Base-by-base conservation (phyloP, 257 asterid genomes). In the Scutellaria galericulata region DNA sequence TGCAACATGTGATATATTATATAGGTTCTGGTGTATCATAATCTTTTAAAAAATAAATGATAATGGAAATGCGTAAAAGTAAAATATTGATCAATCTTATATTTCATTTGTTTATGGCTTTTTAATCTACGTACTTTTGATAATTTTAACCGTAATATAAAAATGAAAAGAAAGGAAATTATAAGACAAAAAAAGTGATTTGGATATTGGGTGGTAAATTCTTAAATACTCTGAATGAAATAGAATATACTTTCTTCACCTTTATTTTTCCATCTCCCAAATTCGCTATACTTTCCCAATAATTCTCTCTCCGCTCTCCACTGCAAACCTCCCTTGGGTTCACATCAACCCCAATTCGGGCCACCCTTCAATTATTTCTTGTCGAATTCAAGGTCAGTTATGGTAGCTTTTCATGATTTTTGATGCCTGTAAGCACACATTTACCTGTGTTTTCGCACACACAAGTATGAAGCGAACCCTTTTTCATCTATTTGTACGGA, bases 211-310 rank as follows among this genome's bases (percentile, higher is more conserved):
- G 20, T 18, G 18, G 18, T 18, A 18, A 18, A 52, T 7, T 14
- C 14, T 14, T 37, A 18, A 58, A 60, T 72, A 8, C 51, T 14
- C 37, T 14, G 13, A 14, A 48, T 70, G 44, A 24, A 13, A 41
- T 24, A 42, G 75, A 68, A 60, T 68, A 69, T 69, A 62, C 72
- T 42, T 52, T 72, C 37, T 68, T 68, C 71, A 27, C 71, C 65
- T 71, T 60, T 51, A 24, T 48, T 60, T 62, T 41, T 41, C 74
- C 63, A 51, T 75, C 60, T 46, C 75, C 45, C 18, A 70, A 63
- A 24, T 47, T 48, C 70, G 64, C 48, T 20, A 5, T 24, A 63
- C 58, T 64, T 64, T 53, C 70, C 77, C 70, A 71, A 60, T 58
- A 31, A 31, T 44, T 75, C 76, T 48, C 42, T 39, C 52, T 12